Conservation (phyloP, 441 rosid genomes). For the Bruguiera hainesii region DNA sequence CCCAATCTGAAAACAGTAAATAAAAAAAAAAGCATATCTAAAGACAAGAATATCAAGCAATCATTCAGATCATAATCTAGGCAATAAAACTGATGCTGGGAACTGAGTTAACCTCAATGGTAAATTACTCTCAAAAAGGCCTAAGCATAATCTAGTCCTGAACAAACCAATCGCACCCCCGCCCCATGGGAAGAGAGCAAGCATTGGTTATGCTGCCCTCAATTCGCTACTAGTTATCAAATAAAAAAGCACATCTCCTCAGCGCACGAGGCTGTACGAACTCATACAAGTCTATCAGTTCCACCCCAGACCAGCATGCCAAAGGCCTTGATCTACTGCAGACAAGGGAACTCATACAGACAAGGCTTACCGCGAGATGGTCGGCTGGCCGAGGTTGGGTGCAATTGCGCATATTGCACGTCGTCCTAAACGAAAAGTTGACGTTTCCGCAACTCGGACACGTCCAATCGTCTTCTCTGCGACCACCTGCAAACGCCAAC, state of each 20-base stretch:
- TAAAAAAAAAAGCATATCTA: not conserved
- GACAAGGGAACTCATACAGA: not conserved
- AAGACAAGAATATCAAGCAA: not conserved
- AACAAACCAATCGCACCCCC: not conserved
- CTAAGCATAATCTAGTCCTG: not conserved
- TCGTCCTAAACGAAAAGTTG: slow-evolving; percentile 92
- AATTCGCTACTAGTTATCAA: not conserved
- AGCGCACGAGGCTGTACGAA: too few relatives aligned
- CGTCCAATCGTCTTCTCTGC: slow-evolving; percentile 99
- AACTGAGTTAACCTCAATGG: not conserved
- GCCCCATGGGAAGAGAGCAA: not conserved
- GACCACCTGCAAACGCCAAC: slow-evolving; percentile 53
- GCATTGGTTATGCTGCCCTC: not conserved
- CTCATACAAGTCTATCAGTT: not conserved
- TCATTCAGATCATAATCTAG: not conserved
- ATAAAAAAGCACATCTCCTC: too few relatives aligned
- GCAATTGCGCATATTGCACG: slow-evolving; percentile 98
- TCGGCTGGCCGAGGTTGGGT: slow-evolving; percentile 96
- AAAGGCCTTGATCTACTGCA: not conserved
- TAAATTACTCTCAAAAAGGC: not conserved
- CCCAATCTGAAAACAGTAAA: not conserved
- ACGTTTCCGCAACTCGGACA: slow-evolving; percentile 98
- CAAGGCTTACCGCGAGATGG: slow-evolving; percentile 60
- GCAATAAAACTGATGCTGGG: not conserved
- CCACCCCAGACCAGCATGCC: not conserved